Evolutionary conservation across 495 filamentous ascomycete genomes (phyloP).

Genomic region (Tuber umbilicatum): DNA sequence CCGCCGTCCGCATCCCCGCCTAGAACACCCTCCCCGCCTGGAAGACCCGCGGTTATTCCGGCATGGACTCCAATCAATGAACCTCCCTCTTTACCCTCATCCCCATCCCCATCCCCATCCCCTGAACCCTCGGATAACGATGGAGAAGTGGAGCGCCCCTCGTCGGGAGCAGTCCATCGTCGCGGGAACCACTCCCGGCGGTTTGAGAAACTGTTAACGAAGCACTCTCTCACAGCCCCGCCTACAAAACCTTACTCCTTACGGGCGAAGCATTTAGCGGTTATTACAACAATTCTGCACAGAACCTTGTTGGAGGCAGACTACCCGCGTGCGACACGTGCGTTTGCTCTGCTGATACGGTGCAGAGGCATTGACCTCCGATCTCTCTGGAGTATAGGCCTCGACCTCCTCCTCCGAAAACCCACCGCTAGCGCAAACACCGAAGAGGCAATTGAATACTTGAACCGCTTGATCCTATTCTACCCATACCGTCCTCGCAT

Average conservation of each 20-base stretch:
- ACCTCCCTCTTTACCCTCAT: slow-evolving; percentile 2
- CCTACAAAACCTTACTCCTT: slow-evolving; percentile 14
- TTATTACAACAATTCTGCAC: slow-evolving; percentile 32
- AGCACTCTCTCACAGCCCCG: slow-evolving; percentile 20
- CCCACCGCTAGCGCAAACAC: slow-evolving; percentile 11
- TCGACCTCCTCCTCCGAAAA: slow-evolving; percentile 24
- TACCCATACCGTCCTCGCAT: slow-evolving; percentile 18
- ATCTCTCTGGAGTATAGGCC: slow-evolving; percentile 27
- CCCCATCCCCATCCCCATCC: not conserved
- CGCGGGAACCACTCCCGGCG: slow-evolving; percentile 18
- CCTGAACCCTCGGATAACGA: slow-evolving; percentile 2
- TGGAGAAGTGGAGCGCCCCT: not conserved
- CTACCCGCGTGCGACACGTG: slow-evolving; percentile 28
- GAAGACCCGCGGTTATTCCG: not conserved
- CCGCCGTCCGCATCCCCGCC: slow-evolving; percentile 5
- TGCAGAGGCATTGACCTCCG: slow-evolving; percentile 32
- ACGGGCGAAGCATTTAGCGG: slow-evolving; percentile 21
- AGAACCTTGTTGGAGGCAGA: slow-evolving; percentile 26
- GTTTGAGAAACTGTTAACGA: slow-evolving; percentile 14
- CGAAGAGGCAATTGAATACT: slow-evolving; percentile 22
- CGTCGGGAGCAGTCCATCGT: slow-evolving; percentile 6
- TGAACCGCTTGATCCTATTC: slow-evolving; percentile 31
- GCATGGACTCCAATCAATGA: slow-evolving; percentile 8
- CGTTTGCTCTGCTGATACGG: slow-evolving; percentile 31
- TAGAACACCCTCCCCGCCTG: slow-evolving; percentile 1